Evolutionary conservation across 1,284 basidiomycete genomes (phyloP).

Genomic region (Cutaneotrichosporon cutaneum): DNA sequence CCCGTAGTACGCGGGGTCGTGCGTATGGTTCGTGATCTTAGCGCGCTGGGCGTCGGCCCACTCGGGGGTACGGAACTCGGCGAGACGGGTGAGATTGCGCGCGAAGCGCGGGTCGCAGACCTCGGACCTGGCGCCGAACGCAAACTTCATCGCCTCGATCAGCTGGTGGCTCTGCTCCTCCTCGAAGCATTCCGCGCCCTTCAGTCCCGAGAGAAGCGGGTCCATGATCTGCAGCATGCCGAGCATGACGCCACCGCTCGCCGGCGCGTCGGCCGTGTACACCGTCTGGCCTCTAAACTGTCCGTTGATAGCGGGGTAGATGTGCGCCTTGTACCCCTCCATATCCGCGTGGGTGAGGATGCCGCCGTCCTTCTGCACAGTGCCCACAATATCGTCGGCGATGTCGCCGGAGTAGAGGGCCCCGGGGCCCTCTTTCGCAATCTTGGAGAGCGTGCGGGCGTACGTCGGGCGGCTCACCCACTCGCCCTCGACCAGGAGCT

Average conservation of each 20-base stretch:
- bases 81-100: conserved; percentile 57
- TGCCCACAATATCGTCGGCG: conserved; percentile 45
- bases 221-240: conserved; percentile 50
- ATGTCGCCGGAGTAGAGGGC: conserved; percentile 51
- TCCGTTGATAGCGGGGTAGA: conserved; percentile 71
- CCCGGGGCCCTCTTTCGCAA: conserved; percentile 44
- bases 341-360: conserved; percentile 48
- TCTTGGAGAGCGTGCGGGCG: conserved; percentile 44
- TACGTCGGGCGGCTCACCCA: conserved; percentile 64
- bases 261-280: conserved; percentile 79
- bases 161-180: conserved; percentile 49
- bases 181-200: conserved; percentile 10
- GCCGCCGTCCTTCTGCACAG: conserved; percentile 41
- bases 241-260: conserved; percentile 52
- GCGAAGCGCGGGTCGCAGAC: conserved; percentile 71
- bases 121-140: conserved; percentile 62
- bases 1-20: conserved; percentile 75
- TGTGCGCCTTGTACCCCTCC: conserved; percentile 63
- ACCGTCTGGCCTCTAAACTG: conserved; percentile 73
- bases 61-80: conserved; percentile 67
- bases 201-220: conserved; percentile 13
- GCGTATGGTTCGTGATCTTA: conserved; percentile 64
- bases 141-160: conserved; percentile 57
- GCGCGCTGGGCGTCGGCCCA: conserved; percentile 64
- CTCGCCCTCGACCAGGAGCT: conserved; percentile 70